phyloP scores from a whole-genome alignment of 345 rosid species.

The Aquilaria sinensis region DNA sequence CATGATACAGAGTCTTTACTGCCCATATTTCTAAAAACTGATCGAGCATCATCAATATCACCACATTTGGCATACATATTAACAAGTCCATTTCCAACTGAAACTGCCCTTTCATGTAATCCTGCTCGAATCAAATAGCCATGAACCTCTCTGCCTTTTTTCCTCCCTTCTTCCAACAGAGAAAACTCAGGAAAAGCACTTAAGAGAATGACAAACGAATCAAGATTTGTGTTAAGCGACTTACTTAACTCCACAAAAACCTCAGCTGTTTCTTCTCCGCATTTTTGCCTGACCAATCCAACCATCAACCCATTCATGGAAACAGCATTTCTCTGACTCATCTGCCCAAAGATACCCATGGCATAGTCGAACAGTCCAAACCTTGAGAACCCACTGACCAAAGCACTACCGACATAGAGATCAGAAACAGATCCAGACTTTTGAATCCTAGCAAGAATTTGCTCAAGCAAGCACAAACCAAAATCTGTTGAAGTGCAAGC shows the following conservation, averaged over 20 bases:
- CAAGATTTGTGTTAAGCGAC: slow-evolving; percentile 45
- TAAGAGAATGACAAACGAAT: slow-evolving; percentile 61
- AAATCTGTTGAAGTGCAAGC: slow-evolving; percentile 48
- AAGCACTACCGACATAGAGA: slow-evolving; percentile 84
- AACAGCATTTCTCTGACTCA: slow-evolving; percentile 60
- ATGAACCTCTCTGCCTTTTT: slow-evolving; percentile 82
- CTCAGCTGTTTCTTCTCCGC: slow-evolving; percentile 66
- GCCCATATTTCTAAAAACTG: slow-evolving; percentile 49
- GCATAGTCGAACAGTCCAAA: slow-evolving; percentile 52
- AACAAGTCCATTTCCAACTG: slow-evolving; percentile 75
- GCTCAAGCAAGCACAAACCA: slow-evolving; percentile 54
- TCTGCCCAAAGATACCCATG: slow-evolving; percentile 48
- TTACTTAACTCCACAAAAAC: slow-evolving; percentile 50
- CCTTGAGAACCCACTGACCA: slow-evolving; percentile 74
- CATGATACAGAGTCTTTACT: slow-evolving; percentile 80
- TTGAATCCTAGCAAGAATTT: slow-evolving; percentile 52
- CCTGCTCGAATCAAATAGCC: slow-evolving; percentile 56
- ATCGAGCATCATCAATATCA: slow-evolving; percentile 45
- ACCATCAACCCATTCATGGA: slow-evolving; percentile 82
- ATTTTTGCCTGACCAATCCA: slow-evolving; percentile 62
- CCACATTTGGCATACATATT: slow-evolving; percentile 90
- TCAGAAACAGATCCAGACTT: slow-evolving; percentile 68
- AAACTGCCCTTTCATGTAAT: slow-evolving; percentile 35
- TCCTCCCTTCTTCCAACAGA: slow-evolving; percentile 43
- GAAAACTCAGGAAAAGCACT: slow-evolving; percentile 68